Percentiles rank a stretch among this genome's conserved stretches.
Conservation (phyloP, 2,329 filamentous ascomycete genomes). For the Cladosporium sp. region DNA sequence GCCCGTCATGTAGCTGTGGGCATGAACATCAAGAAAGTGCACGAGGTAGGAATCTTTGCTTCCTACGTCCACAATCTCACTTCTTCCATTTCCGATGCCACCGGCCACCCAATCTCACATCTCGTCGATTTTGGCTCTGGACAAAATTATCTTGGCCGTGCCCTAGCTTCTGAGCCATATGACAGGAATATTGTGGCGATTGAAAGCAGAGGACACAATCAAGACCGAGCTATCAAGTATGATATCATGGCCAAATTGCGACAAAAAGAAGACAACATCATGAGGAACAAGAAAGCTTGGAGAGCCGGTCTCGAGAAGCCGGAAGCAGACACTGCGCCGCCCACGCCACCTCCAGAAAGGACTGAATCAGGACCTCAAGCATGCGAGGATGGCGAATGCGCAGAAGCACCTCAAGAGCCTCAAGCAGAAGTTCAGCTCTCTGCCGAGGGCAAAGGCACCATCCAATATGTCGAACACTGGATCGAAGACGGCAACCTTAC, state of each 20-base stretch:
- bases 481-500: constrained; percentile 70
- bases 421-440: constrained; percentile 44
- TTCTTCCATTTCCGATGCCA: constrained; percentile 46
- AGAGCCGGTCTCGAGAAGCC: constrained; percentile 38
- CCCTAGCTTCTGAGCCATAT: constrained; percentile 79
- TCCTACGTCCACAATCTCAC: constrained; percentile 71
- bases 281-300: constrained; percentile 80
- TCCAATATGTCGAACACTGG: constrained; percentile 73
- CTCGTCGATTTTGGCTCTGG: constrained; percentile 95
- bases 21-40: constrained; percentile 94
- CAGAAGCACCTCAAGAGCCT: background rate
- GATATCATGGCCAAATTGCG: constrained; percentile 78
- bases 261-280: constrained; percentile 63
- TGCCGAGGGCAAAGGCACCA: constrained; percentile 61
- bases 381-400: background rate
- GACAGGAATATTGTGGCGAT: constrained; percentile 85
- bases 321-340: constrained; percentile 16
- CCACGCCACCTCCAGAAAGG: constrained; percentile 21
- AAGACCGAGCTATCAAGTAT: constrained; percentile 75
- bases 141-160: constrained; percentile 90
- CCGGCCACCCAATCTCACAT: constrained; percentile 62
- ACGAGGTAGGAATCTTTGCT: constrained; percentile 91
- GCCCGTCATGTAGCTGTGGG: constrained; percentile 73
- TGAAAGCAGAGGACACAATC: constrained; percentile 81
- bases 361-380: constrained; percentile 1